Base-by-base conservation (phyloP, 352 stramenopile species). In the Pythium aphanidermatum region DNA sequence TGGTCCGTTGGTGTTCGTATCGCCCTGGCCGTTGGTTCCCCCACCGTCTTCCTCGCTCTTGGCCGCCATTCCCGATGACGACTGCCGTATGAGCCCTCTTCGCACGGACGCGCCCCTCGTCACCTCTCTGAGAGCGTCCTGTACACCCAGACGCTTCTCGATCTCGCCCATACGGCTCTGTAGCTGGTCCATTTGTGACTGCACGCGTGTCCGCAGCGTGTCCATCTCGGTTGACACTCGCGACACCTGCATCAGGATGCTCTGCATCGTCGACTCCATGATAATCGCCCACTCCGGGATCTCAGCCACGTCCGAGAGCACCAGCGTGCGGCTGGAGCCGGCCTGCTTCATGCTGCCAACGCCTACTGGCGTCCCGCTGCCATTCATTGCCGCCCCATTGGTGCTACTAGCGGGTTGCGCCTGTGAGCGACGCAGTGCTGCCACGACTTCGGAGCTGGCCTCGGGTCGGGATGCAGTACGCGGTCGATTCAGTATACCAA, bases 171-270 rank as follows among this genome's bases (percentile, higher is more conserved):
- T 42, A 8, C 58, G 52, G 5, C 35, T 28, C 8, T 63, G 46
- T 1, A 67, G 33, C 20, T 59, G 28, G 21, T 63, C 52, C 52
- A 67, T 62, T 32, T 67, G 58, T 1, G 20, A 35, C 36, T 79
- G 41, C n/a, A 82, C 51, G n/a, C 68, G 60, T 0, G 42, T 24
- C 33, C 70, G 76, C 37, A 87, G 57, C 20, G 46, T 33, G 25
- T 87, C 68, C 19, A 87, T 65, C 24, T 87, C 75, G 27, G 51
- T 58, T 2, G 70, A 81, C 2, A 87, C 75, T 2, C 51, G 60
- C 11, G 53, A 45, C 9, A 87, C 72, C 23, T 87, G 72, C 17
- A 50, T 40, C 13, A 87, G 44, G 31, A 87, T 73, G 21, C 35
- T 63, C 32, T 83, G 68, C 38, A 87, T 65, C 19, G 68, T 76